Evolutionary conservation across 2,329 filamentous ascomycete genomes (phyloP).

Genomic region (Magnaporthiopsis incrustans): DNA sequence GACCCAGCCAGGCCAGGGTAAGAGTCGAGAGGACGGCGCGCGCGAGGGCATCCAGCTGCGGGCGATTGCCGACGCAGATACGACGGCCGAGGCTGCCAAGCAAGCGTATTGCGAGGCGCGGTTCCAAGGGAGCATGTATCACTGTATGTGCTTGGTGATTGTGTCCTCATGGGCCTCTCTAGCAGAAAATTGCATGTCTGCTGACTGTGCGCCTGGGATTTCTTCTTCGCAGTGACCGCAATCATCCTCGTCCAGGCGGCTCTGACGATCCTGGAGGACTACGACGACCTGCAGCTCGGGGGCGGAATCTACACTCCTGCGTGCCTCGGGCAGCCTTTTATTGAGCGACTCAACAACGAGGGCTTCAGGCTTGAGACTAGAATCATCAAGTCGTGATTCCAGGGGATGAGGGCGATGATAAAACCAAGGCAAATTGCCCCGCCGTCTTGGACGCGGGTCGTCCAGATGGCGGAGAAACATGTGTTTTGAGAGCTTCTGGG

Average conservation of each 20-base stretch:
- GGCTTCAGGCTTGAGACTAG: conserved; percentile 57
- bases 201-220: neutral
- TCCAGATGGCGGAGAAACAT: too few relatives aligned
- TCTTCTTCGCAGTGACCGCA: conserved; percentile 47
- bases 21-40: conserved; percentile 41
- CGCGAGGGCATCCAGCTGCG: conserved; percentile 56
- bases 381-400: conserved; percentile 17
- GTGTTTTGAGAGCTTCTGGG: too few relatives aligned
- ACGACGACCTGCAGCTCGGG: conserved; percentile 50
- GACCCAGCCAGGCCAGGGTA: conserved; percentile 47
- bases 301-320: conserved; percentile 68
- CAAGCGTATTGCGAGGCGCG: conserved; percentile 47
- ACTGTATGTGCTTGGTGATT: conserved; percentile 36
- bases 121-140: conserved; percentile 56
- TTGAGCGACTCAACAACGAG: conserved; percentile 52
- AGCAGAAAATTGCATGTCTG: neutral
- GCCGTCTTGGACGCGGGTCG: too few relatives aligned
- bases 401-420: too few relatives aligned
- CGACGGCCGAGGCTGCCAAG: conserved; percentile 26
- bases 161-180: neutral
- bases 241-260: conserved; percentile 57
- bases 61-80: conserved; percentile 55
- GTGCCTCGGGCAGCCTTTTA: conserved; percentile 57
- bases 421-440: too few relatives aligned
- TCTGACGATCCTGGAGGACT: conserved; percentile 55